Percentiles rank a stretch among this genome's conserved stretches.
Conservation (phyloP, 176 grass and related monocot species). For the Bolboschoenus planiculmis region DNA sequence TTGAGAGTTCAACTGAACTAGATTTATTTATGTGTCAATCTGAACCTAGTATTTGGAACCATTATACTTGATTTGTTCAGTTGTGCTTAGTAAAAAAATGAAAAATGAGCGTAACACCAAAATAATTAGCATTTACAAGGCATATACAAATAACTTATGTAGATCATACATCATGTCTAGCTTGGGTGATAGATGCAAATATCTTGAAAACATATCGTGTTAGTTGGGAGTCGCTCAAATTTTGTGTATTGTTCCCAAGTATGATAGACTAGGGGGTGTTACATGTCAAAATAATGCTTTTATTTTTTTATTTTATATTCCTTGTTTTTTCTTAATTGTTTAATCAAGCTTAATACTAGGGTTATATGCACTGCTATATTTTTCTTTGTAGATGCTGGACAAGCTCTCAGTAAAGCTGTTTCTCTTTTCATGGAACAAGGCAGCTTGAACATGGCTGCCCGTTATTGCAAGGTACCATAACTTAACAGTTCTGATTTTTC, state of each 20-base stretch:
- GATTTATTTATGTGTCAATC: not conserved
- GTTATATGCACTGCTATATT: not conserved
- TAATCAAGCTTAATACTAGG: not conserved
- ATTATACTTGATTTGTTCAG: not conserved
- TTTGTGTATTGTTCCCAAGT: not conserved
- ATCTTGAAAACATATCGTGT: not conserved
- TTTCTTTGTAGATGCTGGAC: constrained; percentile 65
- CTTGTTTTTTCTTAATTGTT: not conserved
- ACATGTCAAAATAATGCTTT: not conserved
- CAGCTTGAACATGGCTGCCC: constrained; percentile 89
- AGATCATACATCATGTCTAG: not conserved
- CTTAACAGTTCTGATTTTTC: not conserved
- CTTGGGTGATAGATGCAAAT: not conserved
- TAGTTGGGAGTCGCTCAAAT: not conserved
- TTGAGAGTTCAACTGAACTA: not conserved
- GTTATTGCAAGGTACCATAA: constrained; percentile 71
- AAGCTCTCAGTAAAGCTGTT: constrained; percentile 64
- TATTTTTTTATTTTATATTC: not conserved
- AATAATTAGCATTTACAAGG: not conserved
- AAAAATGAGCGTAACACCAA: not conserved
- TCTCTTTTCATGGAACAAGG: constrained; percentile 93
- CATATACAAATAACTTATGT: not conserved
- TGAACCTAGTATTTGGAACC: not conserved
- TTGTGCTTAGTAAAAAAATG: not conserved
- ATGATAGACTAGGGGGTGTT: not conserved